A percentile compares a stretch with the other conserved stretches of the same genome.
phyloP scores from a whole-genome alignment of 225 moss, liverwort and hornwort genomes.

The Pseudoscleropodium purum region DNA sequence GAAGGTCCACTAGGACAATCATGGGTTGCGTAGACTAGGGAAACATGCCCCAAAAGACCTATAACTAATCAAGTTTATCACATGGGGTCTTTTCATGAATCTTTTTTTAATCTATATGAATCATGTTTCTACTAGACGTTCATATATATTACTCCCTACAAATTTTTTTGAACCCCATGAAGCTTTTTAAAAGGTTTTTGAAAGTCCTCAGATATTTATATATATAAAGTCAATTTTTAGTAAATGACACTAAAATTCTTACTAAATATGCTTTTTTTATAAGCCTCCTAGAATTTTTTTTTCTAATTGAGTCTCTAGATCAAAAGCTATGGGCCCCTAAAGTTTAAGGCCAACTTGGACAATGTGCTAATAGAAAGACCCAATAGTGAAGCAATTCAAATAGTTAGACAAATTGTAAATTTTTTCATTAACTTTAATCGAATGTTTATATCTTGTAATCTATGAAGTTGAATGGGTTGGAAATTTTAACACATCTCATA shows the following conservation, averaged over 20 bases:
- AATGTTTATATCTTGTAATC: neutral
- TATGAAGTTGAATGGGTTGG: neutral
- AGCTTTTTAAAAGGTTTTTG: neutral
- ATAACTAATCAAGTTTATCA: neutral
- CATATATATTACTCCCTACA: fast-evolving
- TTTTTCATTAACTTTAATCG: neutral
- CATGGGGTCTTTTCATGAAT: fast-evolving
- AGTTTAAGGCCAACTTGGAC: fast-evolving
- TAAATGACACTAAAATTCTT: neutral
- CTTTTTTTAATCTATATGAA: fast-evolving
- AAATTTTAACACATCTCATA: neutral
- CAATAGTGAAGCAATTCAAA: fast-evolving
- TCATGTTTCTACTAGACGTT: neutral
- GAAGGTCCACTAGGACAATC: neutral
- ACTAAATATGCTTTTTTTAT: neutral
- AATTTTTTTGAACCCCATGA: fast-evolving
- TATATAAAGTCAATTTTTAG: neutral
- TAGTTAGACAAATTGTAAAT: fast-evolving
- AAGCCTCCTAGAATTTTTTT: fast-evolving
- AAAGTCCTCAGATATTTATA: fast-evolving
- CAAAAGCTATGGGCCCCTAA: neutral
- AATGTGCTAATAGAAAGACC: neutral
- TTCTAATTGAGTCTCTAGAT: fast-evolving
- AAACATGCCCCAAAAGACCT: neutral
- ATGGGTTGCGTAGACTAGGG: fast-evolving